Evolutionary conservation across 179 eudicot genomes (phyloP), one percentile per base, ranked within the genome.

Genomic region (Spergularia azorica): DNA sequence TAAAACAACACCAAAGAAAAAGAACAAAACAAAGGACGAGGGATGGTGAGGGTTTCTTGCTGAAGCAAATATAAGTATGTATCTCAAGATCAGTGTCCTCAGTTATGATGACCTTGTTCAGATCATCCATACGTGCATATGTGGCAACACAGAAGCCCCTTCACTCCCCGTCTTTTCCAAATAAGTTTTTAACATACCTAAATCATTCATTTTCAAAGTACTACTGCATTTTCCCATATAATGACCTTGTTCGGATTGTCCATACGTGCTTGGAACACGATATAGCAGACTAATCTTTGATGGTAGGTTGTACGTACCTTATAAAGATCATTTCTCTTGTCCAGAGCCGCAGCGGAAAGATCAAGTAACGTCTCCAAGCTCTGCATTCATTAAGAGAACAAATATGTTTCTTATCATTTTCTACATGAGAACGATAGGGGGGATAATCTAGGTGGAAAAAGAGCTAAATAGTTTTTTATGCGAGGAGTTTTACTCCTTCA

Each of bases 351-450:
- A 46, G 84, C 79, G n/a, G 84, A 67, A 48, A 76, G 71, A 67
- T 80, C 86, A 57, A 80, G 36, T 66, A 87, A 61, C 63, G 79
- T 76, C 65, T 82, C 87, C 84, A 84, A 59, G 87, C 86, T 87
- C 87, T 87, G 87, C 69, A 82, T 14, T 13, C 5, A 32, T 39
- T 46, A 70, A 62, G 72, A 12, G 21, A 50, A 51, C 58, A 21
- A 43, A 43, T 43, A 43, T 7, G 48, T 43, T 26, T 26, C 0
- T 43, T 43, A 43, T 43, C 5, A 5, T 43, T 43, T 43, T 7
- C 48, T 43, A 43, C 8, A 43, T 43, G 48, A 43, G 48, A 43
- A 43, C 5, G 1, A 43, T 43, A 43, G 48, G 1, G 48, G 48
- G 48, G 48, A 7, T 43, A 43, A 43, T 43, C 48, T 43, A 43